phyloP scores from a whole-genome alignment of 2,329 filamentous ascomycete genomes.

The Phoma sp. region DNA sequence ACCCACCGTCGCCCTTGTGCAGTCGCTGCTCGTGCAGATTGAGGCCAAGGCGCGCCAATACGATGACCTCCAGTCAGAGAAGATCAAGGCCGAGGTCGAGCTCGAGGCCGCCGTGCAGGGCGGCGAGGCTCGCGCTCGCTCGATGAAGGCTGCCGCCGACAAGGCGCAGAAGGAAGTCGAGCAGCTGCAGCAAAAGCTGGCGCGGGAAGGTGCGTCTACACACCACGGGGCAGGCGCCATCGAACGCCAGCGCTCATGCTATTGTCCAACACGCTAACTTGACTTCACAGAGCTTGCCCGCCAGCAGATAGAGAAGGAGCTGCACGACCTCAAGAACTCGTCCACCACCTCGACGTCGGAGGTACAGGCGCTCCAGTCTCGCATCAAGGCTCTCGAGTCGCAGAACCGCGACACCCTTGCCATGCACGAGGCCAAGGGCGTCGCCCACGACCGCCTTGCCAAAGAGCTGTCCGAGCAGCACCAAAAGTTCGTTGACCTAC shows the following conservation, averaged over 20 bases:
- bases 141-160: slow-evolving; percentile 79
- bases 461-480: slow-evolving; percentile 89
- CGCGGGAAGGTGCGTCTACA: slow-evolving; percentile 72
- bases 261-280: neutral
- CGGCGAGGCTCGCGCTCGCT: slow-evolving; percentile 81
- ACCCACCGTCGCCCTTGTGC: slow-evolving; percentile 80
- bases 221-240: neutral
- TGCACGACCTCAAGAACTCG: slow-evolving; percentile 77
- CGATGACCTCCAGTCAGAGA: slow-evolving; percentile 83
- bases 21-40: slow-evolving; percentile 74
- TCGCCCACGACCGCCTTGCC: slow-evolving; percentile 82
- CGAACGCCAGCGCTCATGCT: neutral
- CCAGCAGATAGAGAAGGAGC: slow-evolving; percentile 78
- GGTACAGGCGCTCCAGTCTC: slow-evolving; percentile 76
- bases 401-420: slow-evolving; percentile 91
- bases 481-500: slow-evolving; percentile 82
- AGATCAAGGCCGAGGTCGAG: slow-evolving; percentile 88
- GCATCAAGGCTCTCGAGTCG: slow-evolving; percentile 84
- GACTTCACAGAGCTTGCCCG: slow-evolving; percentile 70
- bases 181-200: slow-evolving; percentile 78
- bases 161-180: slow-evolving; percentile 85
- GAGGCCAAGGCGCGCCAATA: slow-evolving; percentile 80
- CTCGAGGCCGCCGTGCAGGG: slow-evolving; percentile 87
- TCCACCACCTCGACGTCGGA: slow-evolving; percentile 75
- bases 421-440: slow-evolving; percentile 87